A percentile compares a stretch with the other conserved stretches of the same genome.
Evolutionary conservation across 2,329 filamentous ascomycete genomes (phyloP).

Genomic region (Colletotrichum sidae): DNA sequence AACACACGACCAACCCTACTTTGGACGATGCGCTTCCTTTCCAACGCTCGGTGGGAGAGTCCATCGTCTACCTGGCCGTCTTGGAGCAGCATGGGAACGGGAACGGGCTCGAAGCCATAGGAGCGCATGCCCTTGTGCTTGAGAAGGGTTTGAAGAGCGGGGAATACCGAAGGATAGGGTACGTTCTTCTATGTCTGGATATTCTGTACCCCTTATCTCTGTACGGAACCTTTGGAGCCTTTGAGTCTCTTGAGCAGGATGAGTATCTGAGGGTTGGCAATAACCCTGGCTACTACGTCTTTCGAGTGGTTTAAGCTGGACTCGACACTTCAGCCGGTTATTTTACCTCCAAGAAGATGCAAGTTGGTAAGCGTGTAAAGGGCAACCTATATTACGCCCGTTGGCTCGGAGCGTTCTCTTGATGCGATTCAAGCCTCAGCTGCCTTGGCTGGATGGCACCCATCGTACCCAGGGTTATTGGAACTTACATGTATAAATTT

Average conservation of each 20-base stretch:
- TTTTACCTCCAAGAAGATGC: too few species aligned
- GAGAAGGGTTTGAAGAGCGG: not conserved
- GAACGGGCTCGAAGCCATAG: not conserved
- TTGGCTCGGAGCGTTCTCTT: too few species aligned
- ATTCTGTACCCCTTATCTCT: constrained; percentile 3
- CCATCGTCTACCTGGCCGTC: not conserved
- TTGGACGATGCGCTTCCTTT: constrained; percentile 1
- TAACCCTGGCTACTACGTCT: constrained; percentile 5
- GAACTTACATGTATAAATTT: too few species aligned
- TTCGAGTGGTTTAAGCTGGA: not conserved
- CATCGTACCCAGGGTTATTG: too few species aligned
- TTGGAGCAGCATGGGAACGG: not conserved
- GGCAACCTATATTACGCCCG: too few species aligned
- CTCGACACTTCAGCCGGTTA: too few species aligned
- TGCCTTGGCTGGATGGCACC: too few species aligned
- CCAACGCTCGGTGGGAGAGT: not conserved
- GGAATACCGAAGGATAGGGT: not conserved
- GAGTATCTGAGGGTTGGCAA: not conserved
- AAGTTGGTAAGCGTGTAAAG: too few species aligned
- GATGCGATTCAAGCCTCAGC: too few species aligned
- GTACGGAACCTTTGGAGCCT: constrained; percentile 3
- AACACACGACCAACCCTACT: too few species aligned
- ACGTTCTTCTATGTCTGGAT: not conserved
- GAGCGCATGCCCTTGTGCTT: constrained; percentile 4
- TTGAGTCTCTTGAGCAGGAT: not conserved